Conservation (phyloP, 139 green algal species). For the Chlamydomonas eustigma region DNA sequence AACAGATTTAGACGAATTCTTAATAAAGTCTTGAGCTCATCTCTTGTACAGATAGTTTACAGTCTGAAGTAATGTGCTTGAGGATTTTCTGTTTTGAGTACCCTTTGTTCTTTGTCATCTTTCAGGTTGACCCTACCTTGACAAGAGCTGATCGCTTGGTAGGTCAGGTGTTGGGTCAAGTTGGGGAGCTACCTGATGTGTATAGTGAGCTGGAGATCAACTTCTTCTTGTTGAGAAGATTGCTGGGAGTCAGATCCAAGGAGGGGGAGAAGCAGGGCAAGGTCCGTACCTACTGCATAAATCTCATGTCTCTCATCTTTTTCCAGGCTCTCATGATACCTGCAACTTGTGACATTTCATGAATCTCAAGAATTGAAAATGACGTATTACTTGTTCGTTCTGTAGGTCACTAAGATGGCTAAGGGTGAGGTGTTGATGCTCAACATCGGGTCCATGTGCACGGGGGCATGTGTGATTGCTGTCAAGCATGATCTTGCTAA, state of each 20-base stretch:
- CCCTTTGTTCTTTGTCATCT: too few species aligned
- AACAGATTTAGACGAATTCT: too few species aligned
- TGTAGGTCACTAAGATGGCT: conserved; percentile 73
- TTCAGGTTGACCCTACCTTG: conserved; percentile 91
- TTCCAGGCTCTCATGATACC: conserved; percentile 1
- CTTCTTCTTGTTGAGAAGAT: conserved; percentile 96
- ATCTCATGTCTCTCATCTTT: neutral
- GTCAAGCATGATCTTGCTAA: conserved; percentile 98
- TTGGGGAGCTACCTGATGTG: conserved; percentile 91
- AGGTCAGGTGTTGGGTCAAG: conserved; percentile 93
- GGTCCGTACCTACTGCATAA: conserved; percentile 37
- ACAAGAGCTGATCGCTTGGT: conserved; percentile 96
- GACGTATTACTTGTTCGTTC: too few species aligned
- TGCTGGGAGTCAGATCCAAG: conserved; percentile 92
- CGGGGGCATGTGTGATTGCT: conserved; percentile 91
- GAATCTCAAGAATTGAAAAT: too few species aligned
- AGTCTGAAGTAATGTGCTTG: too few species aligned
- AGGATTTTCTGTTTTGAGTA: too few species aligned
- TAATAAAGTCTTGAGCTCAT: too few species aligned
- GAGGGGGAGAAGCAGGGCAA: conserved; percentile 92
- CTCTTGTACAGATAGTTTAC: too few species aligned
- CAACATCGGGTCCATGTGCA: conserved; percentile 99
- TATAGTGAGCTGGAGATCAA: conserved; percentile 98
- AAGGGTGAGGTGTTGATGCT: conserved; percentile 99
- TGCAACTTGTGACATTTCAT: too few species aligned